Evolutionary conservation across 345 rosid species (phyloP), one percentile per base, ranked within the genome.

Genomic region (Salix udensis): DNA sequence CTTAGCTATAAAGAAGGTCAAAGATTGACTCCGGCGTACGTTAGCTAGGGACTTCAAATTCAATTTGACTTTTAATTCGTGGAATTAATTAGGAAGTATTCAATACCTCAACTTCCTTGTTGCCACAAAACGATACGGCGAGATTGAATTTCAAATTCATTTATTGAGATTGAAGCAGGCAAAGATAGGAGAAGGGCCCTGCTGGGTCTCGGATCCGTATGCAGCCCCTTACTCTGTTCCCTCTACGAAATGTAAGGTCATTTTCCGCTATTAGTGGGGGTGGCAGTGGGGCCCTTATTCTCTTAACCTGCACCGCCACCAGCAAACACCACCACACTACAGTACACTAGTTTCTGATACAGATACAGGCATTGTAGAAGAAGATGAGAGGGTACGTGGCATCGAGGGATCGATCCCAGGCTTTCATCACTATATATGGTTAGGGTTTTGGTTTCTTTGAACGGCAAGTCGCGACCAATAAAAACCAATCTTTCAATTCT

Each of bases 211-310:
- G 13, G 50, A 44, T 44, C 50, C 50, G 65, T 44, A 62, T 39
- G 76, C 76, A 60, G 71, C 71, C 58, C 74, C 76, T 77, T 68
- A 23, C 40, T 2, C 65, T n/a, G 31, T 73, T 71, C 2, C 39
- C 8, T 21, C 37, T 58, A 53, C 61, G 61, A 77, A 73, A 2
- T 75, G 86, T 68, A 69, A 55, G 76, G 90, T 87, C 88, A 81
- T 81, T 88, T 82, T 88, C 89, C 83, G 86, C 78, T 73, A 74
- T 84, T 81, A 84, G 86, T 81, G 79, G 79, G 84, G 81, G 82
- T 39, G 71, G 74, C 74, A 75, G 77, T 39, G 83, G 87, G 87
- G 76, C 89, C 88, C 81, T 79, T 75, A 26, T 28, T 2, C 65
- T 76, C 76, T 46, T 42, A 80, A 73, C 71, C 76, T 48, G 78